Conservation (phyloP, 257 asterid genomes). For the Gynochthodes officinalis region DNA sequence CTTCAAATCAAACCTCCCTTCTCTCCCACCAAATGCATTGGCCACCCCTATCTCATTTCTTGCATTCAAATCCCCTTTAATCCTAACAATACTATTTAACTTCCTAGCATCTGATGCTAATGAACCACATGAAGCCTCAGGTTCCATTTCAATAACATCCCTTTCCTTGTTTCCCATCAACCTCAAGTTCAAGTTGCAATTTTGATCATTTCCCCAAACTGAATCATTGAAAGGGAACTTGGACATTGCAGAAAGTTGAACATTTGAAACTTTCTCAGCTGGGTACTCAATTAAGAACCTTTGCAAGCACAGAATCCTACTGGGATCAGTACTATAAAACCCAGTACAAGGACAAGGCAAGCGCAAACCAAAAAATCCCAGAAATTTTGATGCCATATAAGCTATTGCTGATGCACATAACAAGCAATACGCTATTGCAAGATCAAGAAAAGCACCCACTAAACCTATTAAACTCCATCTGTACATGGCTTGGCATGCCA, state of each 20-base stretch:
- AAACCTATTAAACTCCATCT: constrained; percentile 73
- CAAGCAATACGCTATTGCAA: constrained; percentile 61
- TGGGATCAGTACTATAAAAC: constrained; percentile 31
- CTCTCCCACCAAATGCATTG: constrained; percentile 12
- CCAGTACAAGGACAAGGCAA: constrained; percentile 86
- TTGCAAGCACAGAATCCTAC: constrained; percentile 42
- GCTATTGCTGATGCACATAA: constrained; percentile 69
- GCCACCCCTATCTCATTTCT: constrained; percentile 10
- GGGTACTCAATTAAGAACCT: constrained; percentile 63
- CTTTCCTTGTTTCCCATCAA: constrained; percentile 29
- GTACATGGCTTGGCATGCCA: constrained; percentile 59
- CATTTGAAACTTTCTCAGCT: constrained; percentile 50
- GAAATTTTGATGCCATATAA: constrained; percentile 57
- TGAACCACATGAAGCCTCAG: constrained; percentile 62
- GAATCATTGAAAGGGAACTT: constrained; percentile 56
- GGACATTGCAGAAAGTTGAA: constrained; percentile 50
- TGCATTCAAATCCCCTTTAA: constrained; percentile 17
- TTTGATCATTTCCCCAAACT: constrained; percentile 21
- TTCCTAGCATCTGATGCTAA: constrained; percentile 45
- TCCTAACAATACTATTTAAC: constrained; percentile 22
- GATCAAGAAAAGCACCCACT: constrained; percentile 83
- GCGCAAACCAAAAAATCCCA: constrained; percentile 59
- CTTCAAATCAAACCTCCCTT: constrained; percentile 53
- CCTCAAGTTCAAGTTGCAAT: constrained; percentile 21
- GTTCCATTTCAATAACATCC: constrained; percentile 50